Percentiles rank a stretch among this genome's conserved stretches.
These are phyloP conservation scores for Chaetomiaceae sp. DNA, from an alignment of 2,329 filamentous ascomycete genomes.

Conservation along the genomic window DNA sequence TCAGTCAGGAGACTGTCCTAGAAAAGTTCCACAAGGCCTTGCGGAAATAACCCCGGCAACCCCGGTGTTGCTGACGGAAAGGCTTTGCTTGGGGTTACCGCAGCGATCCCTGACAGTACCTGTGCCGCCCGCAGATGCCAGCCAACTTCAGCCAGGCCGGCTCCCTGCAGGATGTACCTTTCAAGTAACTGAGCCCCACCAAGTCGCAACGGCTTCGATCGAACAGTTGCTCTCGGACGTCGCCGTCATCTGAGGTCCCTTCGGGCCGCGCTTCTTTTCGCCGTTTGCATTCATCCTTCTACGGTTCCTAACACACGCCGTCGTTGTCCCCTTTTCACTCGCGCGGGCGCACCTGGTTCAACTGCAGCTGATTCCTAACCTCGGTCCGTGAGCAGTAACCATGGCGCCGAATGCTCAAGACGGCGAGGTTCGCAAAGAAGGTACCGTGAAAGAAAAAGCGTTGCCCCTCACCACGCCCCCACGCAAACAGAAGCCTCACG, in stretches of 20 bases:
- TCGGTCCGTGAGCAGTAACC: background rate
- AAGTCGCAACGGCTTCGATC: constrained; percentile 15
- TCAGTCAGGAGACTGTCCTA: constrained; percentile 2
- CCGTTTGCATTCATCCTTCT: background rate
- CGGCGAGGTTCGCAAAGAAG: constrained; percentile 11
- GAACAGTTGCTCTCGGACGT: background rate
- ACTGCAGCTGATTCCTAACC: background rate
- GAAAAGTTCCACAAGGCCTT: constrained; percentile 3
- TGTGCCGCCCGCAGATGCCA: constrained; percentile 16
- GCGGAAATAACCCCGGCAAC: constrained; percentile 15
- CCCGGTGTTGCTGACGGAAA: background rate
- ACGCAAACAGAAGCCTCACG: background rate
- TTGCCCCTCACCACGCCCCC: constrained; percentile 16
- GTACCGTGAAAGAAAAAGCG: constrained; percentile 1
- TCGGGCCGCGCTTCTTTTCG: background rate
- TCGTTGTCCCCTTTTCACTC: background rate
- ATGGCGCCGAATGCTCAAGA: constrained; percentile 16
- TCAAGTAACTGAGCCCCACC: constrained; percentile 21
- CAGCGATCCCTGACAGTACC: constrained; percentile 12
- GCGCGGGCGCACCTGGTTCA: constrained; percentile 4
- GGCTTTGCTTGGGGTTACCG: background rate
- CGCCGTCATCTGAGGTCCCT: constrained; percentile 10
- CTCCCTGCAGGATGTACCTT: constrained; percentile 16
- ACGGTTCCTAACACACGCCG: too few species aligned
- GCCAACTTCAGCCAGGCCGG: constrained; percentile 13